A percentile compares a stretch with the other conserved stretches of the same genome.
These are phyloP conservation scores for Lachnellula willkommii DNA, from an alignment of 2,329 filamentous ascomycete genomes.

Conservation along the genomic window DNA sequence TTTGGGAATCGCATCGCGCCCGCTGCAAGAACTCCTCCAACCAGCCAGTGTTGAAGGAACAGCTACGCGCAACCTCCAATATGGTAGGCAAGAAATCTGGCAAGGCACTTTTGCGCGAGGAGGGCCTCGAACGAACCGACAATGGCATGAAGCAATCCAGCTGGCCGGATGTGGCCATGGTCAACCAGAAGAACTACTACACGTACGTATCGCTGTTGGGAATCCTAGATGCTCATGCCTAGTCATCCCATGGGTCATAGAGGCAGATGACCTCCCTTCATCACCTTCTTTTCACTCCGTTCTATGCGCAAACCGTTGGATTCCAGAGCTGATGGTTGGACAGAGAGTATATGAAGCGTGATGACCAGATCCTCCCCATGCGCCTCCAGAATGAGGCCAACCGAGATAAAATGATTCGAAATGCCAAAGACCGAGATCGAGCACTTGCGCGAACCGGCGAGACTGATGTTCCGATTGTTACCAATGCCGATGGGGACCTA, in stretches of 20 bases:
- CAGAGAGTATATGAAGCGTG: conserved; percentile 95
- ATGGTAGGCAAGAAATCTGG: conserved; percentile 35
- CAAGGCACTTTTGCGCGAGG: conserved; percentile 33
- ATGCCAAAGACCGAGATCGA: conserved; percentile 81
- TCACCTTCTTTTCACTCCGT: conserved; percentile 6
- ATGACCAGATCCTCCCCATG: conserved; percentile 89
- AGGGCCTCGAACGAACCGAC: conserved; percentile 82
- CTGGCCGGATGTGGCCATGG: conserved; percentile 88
- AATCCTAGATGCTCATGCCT: neutral
- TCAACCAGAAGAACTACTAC: conserved; percentile 99
- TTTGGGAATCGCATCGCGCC: no score
- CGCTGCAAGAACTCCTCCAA: neutral
- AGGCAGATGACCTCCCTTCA: neutral
- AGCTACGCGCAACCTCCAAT: conserved; percentile 1
- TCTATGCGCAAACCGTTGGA: neutral
- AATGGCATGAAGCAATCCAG: conserved; percentile 95
- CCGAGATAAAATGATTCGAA: conserved; percentile 76
- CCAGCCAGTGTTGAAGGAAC: neutral
- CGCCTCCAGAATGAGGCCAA: conserved; percentile 84
- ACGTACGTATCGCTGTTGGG: conserved; percentile 55
- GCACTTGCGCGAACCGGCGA: conserved; percentile 71
- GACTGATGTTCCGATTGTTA: conserved; percentile 58
- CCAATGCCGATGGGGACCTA: conserved; percentile 45
- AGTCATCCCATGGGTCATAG: neutral
- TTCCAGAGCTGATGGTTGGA: neutral